Percentiles rank a stretch among this genome's conserved stretches.
Conservation (phyloP, 495 filamentous ascomycete species). For the Tuber borchii region DNA sequence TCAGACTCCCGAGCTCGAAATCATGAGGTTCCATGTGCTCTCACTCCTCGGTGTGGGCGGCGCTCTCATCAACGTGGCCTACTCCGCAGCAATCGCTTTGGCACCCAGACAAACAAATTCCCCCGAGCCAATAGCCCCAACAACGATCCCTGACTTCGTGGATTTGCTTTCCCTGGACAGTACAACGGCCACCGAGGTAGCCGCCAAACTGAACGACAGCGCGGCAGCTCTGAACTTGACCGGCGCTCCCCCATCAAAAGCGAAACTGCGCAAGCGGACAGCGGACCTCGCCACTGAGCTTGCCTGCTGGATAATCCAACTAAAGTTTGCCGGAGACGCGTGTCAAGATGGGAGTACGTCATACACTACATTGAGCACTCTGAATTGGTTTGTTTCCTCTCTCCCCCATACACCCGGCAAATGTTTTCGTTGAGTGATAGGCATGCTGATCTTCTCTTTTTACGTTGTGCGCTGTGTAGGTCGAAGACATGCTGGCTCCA, state of each 20-base stretch:
- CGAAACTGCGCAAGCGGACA: neutral
- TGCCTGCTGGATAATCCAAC: neutral
- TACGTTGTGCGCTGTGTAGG: constrained; percentile 3
- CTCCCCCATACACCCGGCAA: neutral
- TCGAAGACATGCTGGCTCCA: constrained; percentile 18
- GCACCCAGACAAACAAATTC: neutral
- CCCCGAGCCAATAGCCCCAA: neutral
- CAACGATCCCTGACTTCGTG: neutral
- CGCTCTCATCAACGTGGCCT: neutral
- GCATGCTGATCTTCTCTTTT: neutral
- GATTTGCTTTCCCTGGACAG: neutral
- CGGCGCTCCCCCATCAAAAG: neutral
- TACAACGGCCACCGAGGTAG: neutral
- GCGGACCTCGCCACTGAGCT: neutral
- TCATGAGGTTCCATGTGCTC: neutral
- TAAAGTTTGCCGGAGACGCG: neutral
- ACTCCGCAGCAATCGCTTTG: neutral
- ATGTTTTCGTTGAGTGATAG: neutral
- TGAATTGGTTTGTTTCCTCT: neutral
- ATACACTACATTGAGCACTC: neutral
- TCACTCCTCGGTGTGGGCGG: neutral
- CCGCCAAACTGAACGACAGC: neutral
- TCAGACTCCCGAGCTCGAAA: neutral
- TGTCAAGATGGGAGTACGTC: neutral
- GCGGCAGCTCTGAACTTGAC: neutral